phyloP scores from a whole-genome alignment of 2,329 filamentous ascomycete genomes.

The Paecilomyces niveus region DNA sequence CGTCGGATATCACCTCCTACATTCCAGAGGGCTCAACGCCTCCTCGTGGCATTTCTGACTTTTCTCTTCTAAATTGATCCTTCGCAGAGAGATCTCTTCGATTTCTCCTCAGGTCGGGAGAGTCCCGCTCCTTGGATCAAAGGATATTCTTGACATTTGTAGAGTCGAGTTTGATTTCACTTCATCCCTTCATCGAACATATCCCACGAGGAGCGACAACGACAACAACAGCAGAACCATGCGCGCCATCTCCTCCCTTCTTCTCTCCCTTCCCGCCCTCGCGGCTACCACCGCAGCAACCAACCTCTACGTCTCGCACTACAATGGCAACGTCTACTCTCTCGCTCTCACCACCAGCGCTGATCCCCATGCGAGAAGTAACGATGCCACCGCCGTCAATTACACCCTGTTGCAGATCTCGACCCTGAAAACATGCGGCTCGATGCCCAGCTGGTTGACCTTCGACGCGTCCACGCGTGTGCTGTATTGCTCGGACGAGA shows the following conservation, averaged over 20 bases:
- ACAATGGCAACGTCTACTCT: conserved; percentile 28
- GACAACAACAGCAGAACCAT: neutral
- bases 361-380: neutral
- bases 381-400: conserved; percentile 13
- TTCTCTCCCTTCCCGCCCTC: conserved; percentile 4
- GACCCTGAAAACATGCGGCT: conserved; percentile 23
- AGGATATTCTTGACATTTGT: neutral
- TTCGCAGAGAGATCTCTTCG: neutral
- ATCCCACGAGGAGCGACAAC: neutral
- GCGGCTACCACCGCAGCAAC: neutral
- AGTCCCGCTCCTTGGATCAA: neutral
- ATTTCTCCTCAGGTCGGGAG: neutral
- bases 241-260: conserved; percentile 2
- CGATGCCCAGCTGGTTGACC: conserved; percentile 31
- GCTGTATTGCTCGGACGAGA: conserved; percentile 31
- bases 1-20: neutral
- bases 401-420: conserved; percentile 15
- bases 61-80: neutral
- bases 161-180: neutral
- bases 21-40: neutral
- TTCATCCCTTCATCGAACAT: neutral
- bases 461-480: conserved; percentile 17
- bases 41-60: neutral
- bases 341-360: conserved; percentile 15
- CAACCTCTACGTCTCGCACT: conserved; percentile 33